Conservation (phyloP, 495 filamentous ascomycete species). For the Glutinoglossum americanum region DNA sequence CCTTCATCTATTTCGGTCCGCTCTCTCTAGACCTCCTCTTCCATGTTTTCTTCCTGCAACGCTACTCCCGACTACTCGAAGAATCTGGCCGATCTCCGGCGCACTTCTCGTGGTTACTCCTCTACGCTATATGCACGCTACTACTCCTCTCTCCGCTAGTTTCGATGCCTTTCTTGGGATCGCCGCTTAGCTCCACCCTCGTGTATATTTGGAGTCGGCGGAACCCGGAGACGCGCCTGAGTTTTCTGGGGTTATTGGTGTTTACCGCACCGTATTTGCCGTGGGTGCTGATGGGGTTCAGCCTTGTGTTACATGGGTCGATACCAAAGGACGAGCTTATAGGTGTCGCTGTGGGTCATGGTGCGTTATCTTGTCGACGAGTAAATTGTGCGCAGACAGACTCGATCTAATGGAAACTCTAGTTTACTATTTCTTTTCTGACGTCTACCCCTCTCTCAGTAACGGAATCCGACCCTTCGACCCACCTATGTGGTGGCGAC, state of each 20-base stretch:
- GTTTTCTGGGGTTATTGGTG: slow-evolving; percentile 72
- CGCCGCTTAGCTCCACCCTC: slow-evolving; percentile 67
- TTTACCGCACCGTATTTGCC: slow-evolving; percentile 90
- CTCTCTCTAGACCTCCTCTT: slow-evolving; percentile 88
- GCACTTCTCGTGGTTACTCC: slow-evolving; percentile 80
- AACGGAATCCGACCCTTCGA: slow-evolving; percentile 71
- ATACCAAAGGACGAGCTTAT: slow-evolving; percentile 91
- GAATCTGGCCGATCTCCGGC: slow-evolving; percentile 78
- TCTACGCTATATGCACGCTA: slow-evolving; percentile 61
- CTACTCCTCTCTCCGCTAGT: slow-evolving; percentile 63
- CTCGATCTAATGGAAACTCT: slow-evolving; percentile 5
- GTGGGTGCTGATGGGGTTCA: slow-evolving; percentile 90
- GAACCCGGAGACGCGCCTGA: slow-evolving; percentile 78
- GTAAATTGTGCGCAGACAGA: not conserved
- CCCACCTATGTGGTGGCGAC: slow-evolving; percentile 77
- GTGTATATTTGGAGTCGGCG: slow-evolving; percentile 98
- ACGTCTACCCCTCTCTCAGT: slow-evolving; percentile 84
- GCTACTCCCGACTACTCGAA: slow-evolving; percentile 87
- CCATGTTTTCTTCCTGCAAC: slow-evolving; percentile 96
- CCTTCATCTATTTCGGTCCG: slow-evolving; percentile 93
- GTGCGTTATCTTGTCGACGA: slow-evolving; percentile 16
- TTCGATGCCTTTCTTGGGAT: slow-evolving; percentile 78
- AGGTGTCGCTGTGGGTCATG: slow-evolving; percentile 77
- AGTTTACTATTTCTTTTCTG: slow-evolving; percentile 95
- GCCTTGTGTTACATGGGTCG: slow-evolving; percentile 59